A percentile compares a stretch with the other conserved stretches of the same genome.
Evolutionary conservation across 805 yeast genomes (phyloP).

Genomic region (Metschnikowia vanudenii): DNA sequence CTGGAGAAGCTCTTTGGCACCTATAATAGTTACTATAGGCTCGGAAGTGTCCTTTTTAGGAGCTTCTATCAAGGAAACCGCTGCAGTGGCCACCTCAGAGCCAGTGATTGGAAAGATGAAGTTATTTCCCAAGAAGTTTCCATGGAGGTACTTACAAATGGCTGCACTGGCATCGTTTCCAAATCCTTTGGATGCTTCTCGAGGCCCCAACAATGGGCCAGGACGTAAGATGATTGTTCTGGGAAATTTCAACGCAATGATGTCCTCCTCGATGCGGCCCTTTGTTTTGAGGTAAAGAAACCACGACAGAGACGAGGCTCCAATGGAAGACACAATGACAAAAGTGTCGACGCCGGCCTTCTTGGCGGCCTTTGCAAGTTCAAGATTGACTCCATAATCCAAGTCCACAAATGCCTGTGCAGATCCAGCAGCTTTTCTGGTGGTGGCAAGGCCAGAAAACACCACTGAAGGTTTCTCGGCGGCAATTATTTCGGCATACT

Average conservation of each 20-base stretch:
- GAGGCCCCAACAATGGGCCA: constrained; percentile 56
- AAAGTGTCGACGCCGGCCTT: constrained; percentile 64
- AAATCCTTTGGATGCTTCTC: constrained; percentile 27
- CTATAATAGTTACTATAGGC: constrained; percentile 25
- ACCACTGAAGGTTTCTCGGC: constrained; percentile 16
- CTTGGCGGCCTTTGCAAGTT: constrained; percentile 71
- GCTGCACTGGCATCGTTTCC: constrained; percentile 29
- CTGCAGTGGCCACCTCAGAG: constrained; percentile 64
- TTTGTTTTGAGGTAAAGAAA: constrained; percentile 66
- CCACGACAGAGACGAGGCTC: constrained; percentile 57
- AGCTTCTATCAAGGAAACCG: constrained; percentile 38
- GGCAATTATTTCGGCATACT: constrained; percentile 44
- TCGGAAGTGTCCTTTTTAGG: constrained; percentile 16
- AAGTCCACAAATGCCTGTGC: constrained; percentile 66
- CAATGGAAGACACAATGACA: constrained; percentile 63
- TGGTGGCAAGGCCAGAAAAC: constrained; percentile 19
- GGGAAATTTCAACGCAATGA: constrained; percentile 62
- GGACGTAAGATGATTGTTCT: constrained; percentile 75
- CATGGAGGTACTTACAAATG: constrained; percentile 27
- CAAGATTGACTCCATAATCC: constrained; percentile 71
- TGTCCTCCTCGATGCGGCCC: constrained; percentile 72
- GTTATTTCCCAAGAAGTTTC: constrained; percentile 17
- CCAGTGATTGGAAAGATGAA: constrained; percentile 49
- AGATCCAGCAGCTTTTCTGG: constrained; percentile 49
- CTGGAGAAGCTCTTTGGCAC: constrained; percentile 21